Base-by-base conservation (phyloP, 139 green algal genomes). In the Closterium sp. region DNA sequence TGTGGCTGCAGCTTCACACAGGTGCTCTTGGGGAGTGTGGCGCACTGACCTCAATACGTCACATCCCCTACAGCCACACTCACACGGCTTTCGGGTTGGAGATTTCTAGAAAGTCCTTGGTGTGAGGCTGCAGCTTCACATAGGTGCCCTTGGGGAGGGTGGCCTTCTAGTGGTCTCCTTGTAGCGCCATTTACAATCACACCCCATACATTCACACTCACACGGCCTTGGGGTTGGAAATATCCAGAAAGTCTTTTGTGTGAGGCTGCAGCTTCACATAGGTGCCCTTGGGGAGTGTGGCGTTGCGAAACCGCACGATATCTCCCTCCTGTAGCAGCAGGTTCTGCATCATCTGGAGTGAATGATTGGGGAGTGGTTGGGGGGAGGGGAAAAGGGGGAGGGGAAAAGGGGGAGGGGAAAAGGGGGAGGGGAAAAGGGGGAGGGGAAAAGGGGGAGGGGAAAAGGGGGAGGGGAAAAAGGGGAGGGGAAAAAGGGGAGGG, bases 231-330 rank as follows among this genome's bases (percentile, higher is more conserved):
- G 97, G 98, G 93, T 99, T 99, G 66, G 94, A 96, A 92, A 99
- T 99, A 92, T 99, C 97, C n/a, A 99, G 91, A 86, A 99, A 99
- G 38, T 99, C 97, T 4, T 94, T 97, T 2, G 97, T 98, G 89
- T 99, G 96, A 12, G 98, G 98, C 94, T 98, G 97, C 85, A 99
- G 95, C 95, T 99, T 99, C 5, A 99, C 96, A 90, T 97, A 99
- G 1, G 91, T 97, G 83, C 97, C 98, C 95, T 99, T 99, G 25
- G 96, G 97, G 84, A 99, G 96, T 0, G 95, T 97, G 28, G 96
- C 96, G 89, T 95, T 97, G 86, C 91, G 94, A 86, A 99, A 94
- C 9, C 94, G 95, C 2, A 99, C 95, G 21, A 98, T 91, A 84
- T 98, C 96, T 8, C 98, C 98, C 91, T 99, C 98, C 35, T 96